A percentile compares a stretch with the other conserved stretches of the same genome.
phyloP scores from a whole-genome alignment of 2,329 filamentous ascomycete species.

The Meredithiella fracta region DNA sequence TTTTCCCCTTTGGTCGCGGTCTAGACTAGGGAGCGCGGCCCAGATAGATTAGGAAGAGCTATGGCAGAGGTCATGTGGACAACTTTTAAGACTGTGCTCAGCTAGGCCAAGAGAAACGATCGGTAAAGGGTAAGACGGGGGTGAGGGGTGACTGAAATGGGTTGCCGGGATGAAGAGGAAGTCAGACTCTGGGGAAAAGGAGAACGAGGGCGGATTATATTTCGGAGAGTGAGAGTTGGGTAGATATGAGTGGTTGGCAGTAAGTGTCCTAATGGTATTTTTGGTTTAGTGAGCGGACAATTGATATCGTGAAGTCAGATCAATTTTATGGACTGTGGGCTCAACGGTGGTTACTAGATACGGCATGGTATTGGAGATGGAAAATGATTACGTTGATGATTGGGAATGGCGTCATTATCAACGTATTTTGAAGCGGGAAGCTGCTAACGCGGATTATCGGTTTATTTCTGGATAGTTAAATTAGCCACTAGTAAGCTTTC shows the following conservation, averaged over 20 bases:
- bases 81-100: constrained; percentile 3
- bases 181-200: not conserved
- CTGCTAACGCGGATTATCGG: too few species aligned
- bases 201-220: not conserved
- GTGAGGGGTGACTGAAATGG: not conserved
- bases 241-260: not conserved
- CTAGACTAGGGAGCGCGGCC: not conserved
- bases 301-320: too few species aligned
- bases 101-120: not conserved
- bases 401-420: too few species aligned
- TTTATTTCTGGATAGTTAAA: too few species aligned
- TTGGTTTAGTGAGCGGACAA: too few species aligned
- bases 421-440: too few species aligned
- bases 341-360: too few species aligned
- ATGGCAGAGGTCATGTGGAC: constrained; percentile 1
- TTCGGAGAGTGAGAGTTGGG: not conserved
- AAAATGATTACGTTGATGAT: not conserved
- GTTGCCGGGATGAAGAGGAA: not conserved
- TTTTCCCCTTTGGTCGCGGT: not conserved
- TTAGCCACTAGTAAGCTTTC: too few species aligned
- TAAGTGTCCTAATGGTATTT: not conserved
- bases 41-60: not conserved
- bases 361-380: too few species aligned
- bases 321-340: too few species aligned
- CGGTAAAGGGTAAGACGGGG: not conserved